These are phyloP conservation scores for Coemansia sp. DNA, from an alignment of 192 early-diverging fungal genomes.

Conservation along the genomic window DNA sequence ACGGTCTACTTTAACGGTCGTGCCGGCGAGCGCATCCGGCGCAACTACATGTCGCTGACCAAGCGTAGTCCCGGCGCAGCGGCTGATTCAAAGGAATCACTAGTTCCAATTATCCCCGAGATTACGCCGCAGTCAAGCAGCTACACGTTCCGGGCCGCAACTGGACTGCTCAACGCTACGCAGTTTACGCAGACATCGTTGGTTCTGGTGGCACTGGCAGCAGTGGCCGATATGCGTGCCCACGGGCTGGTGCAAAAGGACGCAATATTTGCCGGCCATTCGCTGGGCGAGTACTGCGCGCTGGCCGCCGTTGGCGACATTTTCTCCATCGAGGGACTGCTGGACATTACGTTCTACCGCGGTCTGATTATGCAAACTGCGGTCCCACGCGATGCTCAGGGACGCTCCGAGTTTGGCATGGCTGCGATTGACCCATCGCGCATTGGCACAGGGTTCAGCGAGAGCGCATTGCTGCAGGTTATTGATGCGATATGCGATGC, in stretches of 20 bases:
- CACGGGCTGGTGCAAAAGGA: conserved; percentile 76
- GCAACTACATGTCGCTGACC: no score
- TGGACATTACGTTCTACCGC: conserved; percentile 92
- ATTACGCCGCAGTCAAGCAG: no score
- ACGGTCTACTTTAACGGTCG: no score
- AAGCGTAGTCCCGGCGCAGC: no score
- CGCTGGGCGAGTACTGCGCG: conserved; percentile 90
- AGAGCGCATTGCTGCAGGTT: conserved; percentile 64
- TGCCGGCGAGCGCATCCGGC: no score
- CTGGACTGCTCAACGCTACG: conserved; percentile 84
- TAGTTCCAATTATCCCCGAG: conserved; percentile 65
- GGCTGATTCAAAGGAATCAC: no score
- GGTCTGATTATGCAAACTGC: conserved; percentile 97
- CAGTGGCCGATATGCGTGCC: conserved; percentile 82
- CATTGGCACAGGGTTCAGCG: conserved; percentile 72
- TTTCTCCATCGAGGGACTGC: conserved; percentile 74
- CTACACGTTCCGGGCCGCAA: no score
- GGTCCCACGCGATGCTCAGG: conserved; percentile 73
- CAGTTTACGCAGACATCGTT: conserved; percentile 92
- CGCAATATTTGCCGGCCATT: conserved; percentile 90
- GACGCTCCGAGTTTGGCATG: conserved; percentile 93
- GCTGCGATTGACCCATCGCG: conserved; percentile 86
- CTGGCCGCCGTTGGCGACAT: conserved; percentile 79
- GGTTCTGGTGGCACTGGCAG: conserved; percentile 80
- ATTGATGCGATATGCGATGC: conserved; percentile 68